Percentiles rank a stretch among this genome's conserved stretches.
Evolutionary conservation across 2,329 filamentous ascomycete species (phyloP).

Genomic region (Trichoderma sp.): DNA sequence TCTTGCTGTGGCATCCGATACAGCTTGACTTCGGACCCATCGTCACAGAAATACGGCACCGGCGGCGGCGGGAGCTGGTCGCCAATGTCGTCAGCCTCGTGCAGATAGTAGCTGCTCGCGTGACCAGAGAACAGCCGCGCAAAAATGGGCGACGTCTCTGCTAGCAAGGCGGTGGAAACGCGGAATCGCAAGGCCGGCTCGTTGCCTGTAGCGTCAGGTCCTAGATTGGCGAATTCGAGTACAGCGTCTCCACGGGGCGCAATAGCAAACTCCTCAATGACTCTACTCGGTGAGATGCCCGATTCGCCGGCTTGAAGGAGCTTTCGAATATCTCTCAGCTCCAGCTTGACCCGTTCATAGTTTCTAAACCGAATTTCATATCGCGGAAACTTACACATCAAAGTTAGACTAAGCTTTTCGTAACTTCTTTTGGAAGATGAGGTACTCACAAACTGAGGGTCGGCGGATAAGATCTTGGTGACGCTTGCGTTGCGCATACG

Average conservation of each 20-base stretch:
- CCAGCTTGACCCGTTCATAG: constrained; percentile 47
- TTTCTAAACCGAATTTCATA: constrained; percentile 52
- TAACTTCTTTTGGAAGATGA: not conserved
- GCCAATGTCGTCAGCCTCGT: constrained; percentile 42
- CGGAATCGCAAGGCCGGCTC: constrained; percentile 51
- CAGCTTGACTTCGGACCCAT: constrained; percentile 47
- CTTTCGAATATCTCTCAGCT: constrained; percentile 43
- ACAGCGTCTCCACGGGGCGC: constrained; percentile 50
- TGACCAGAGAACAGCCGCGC: constrained; percentile 47
- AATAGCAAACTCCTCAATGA: constrained; percentile 46
- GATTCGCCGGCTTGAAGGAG: constrained; percentile 45
- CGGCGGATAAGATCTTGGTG: constrained; percentile 45
- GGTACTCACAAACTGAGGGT: constrained; percentile 44
- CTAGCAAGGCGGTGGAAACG: constrained; percentile 52
- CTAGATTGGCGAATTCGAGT: constrained; percentile 52
- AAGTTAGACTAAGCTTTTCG: not conserved
- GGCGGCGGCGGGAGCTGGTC: constrained; percentile 40
- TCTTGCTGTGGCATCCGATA: constrained; percentile 57
- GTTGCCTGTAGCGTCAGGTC: constrained; percentile 32
- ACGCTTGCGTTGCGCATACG: constrained; percentile 50
- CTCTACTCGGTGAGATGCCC: constrained; percentile 42
- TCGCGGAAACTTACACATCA: constrained; percentile 38
- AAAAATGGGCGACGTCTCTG: constrained; percentile 55
- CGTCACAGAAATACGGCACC: constrained; percentile 41
- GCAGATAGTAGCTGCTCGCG: constrained; percentile 32